Conservation (phyloP, 495 filamentous ascomycete genomes). For the Neurospora sublineolata region DNA sequence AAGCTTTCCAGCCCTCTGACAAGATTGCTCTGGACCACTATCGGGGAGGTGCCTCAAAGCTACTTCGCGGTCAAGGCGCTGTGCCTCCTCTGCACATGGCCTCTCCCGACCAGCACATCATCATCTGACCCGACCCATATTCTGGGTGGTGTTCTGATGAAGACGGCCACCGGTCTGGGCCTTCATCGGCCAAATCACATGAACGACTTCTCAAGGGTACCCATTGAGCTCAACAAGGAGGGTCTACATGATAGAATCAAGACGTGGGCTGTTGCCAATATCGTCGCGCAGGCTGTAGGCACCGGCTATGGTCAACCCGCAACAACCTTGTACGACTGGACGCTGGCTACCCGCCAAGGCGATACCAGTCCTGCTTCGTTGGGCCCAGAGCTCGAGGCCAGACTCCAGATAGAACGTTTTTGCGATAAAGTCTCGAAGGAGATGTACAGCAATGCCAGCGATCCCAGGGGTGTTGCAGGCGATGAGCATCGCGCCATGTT, state of each 20-base stretch:
- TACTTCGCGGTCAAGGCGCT: conserved; percentile 89
- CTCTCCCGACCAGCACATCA: conserved; percentile 75
- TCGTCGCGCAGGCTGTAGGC: conserved; percentile 81
- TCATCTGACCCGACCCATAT: conserved; percentile 84
- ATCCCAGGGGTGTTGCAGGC: conserved; percentile 59
- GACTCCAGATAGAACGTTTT: conserved; percentile 71
- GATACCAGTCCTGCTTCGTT: conserved; percentile 55
- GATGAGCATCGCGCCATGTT: conserved; percentile 60
- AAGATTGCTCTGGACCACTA: conserved; percentile 66
- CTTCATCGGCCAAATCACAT: conserved; percentile 82
- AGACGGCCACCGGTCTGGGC: conserved; percentile 81
- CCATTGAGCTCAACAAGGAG: conserved; percentile 71
- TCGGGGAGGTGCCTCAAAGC: conserved; percentile 72
- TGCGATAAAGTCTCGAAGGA: conserved; percentile 77
- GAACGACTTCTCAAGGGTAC: conserved; percentile 79
- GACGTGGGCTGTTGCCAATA: conserved; percentile 89
- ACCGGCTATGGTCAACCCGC: conserved; percentile 88
- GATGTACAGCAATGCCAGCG: conserved; percentile 69
- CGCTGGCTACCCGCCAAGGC: conserved; percentile 52
- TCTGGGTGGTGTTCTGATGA: conserved; percentile 83
- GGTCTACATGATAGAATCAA: conserved; percentile 75
- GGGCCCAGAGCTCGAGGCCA: conserved; percentile 51
- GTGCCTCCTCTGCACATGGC: conserved; percentile 83
- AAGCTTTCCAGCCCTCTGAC: conserved; percentile 62
- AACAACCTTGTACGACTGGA: conserved; percentile 82